phyloP scores from a whole-genome alignment of 2,329 filamentous ascomycete genomes.

The Geosmithia flava region DNA sequence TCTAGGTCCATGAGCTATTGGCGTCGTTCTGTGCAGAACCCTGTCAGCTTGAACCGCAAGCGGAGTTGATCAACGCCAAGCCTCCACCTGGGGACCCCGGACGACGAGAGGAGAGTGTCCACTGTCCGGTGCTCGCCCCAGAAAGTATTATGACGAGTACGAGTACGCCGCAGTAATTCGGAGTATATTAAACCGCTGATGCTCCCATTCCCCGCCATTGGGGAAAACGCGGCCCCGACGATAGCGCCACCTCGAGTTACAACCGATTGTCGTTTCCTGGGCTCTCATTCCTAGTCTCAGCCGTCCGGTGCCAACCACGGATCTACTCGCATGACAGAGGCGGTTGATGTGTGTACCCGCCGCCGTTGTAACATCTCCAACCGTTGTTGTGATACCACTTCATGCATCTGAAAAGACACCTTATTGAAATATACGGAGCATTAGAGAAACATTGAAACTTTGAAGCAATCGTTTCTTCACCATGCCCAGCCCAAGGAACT shows the following conservation, averaged over 20 bases:
- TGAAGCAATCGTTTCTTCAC: background rate
- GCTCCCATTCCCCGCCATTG: background rate
- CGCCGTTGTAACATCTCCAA: too few relatives aligned
- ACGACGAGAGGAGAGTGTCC: background rate
- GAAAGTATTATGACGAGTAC: background rate
- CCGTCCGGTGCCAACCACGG: too few relatives aligned
- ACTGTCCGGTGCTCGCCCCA: background rate
- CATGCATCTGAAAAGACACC: too few relatives aligned
- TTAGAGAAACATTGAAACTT: too few relatives aligned
- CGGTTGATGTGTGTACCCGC: too few relatives aligned
- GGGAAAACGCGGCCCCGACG: background rate
- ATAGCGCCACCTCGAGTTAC: background rate
- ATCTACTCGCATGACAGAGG: too few relatives aligned
- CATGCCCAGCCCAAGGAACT: background rate
- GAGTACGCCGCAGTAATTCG: background rate
- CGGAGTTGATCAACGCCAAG: background rate
- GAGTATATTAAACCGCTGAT: background rate
- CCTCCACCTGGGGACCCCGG: background rate
- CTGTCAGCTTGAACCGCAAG: background rate
- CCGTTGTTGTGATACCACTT: too few relatives aligned
- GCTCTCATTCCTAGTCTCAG: background rate
- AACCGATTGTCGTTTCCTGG: background rate
- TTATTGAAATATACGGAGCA: too few relatives aligned
- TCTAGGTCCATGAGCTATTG: background rate
- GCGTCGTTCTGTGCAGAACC: background rate